Base-by-base conservation (phyloP, 352 stramenopile species). In the Phytopythium delawarense region DNA sequence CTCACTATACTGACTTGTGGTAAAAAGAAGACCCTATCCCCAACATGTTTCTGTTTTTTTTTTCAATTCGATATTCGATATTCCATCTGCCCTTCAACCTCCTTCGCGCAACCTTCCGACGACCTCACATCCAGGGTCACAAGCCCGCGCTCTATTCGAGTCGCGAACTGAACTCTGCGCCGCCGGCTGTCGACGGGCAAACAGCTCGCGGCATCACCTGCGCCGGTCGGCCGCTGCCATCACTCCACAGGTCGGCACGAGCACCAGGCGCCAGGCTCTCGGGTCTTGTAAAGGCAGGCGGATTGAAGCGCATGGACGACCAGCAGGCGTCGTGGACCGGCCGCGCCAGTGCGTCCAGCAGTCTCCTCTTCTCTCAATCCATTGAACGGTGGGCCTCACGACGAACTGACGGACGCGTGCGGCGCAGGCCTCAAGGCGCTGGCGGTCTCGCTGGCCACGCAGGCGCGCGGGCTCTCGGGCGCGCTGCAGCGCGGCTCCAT, bases 351-450 rank as follows among this genome's bases (percentile, higher is more conserved):
- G 25, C 53, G 53, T 42, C 7, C 48, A 34, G 46, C 4, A 55
- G 11, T 35, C 25, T 54, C 9, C 23, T 11, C 13, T 25, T n/a
- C 11, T n/a, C 23, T 32, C 34, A 1, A 40, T 40, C 35, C 35
- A 15, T 40, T 1, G 35, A 40, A 4, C 35, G 35, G 8, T 4
- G 35, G 21, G 44, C 1, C 18, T 50, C 18, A 50, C 5, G 8
- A 32, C 5, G 53, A 7, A 35, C 54, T 51, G 12, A 39, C 35
- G 3, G 34, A 13, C 23, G 39, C 6, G 16, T 45, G 39, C 16
- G 32, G 20, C 18, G 32, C 34, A 63, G 58, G 42, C 46, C n/a
- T 63, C 30, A 63, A 50, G 32, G 18, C 58, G 46, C 44, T 63
- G 21, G 58, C 45, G 46, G 42, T 21, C 8, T 35, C 57, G 28